phyloP scores from a whole-genome alignment of 1,284 basidiomycete species.

The Spongispora temasekensis region DNA sequence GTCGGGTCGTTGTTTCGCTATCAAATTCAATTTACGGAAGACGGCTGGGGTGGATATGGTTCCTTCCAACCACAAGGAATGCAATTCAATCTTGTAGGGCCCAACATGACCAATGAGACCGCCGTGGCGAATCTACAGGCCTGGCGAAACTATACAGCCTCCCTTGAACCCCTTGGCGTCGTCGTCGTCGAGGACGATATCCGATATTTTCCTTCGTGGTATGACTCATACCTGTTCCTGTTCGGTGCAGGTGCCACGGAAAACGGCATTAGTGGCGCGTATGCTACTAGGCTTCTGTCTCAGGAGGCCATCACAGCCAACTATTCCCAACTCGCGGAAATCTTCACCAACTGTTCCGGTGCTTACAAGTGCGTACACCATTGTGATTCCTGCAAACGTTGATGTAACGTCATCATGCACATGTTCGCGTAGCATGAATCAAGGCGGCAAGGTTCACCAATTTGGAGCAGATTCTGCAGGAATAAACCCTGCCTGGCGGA shows the following conservation, averaged over 20 bases:
- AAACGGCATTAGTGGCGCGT: constrained; percentile 28
- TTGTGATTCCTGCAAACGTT: neutral
- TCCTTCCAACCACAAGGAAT: constrained; percentile 7
- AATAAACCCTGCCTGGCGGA: constrained; percentile 46
- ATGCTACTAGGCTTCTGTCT: constrained; percentile 41
- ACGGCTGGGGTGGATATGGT: constrained; percentile 24
- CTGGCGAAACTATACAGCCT: constrained; percentile 33
- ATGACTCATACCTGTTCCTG: constrained; percentile 25
- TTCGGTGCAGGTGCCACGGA: constrained; percentile 9
- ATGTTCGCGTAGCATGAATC: neutral
- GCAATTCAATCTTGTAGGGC: constrained; percentile 29
- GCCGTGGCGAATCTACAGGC: constrained; percentile 35
- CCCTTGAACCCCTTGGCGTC: constrained; percentile 7
- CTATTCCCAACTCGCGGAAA: constrained; percentile 31
- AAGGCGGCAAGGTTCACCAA: constrained; percentile 41
- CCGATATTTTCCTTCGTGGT: constrained; percentile 29
- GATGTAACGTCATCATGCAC: neutral
- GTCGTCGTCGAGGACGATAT: neutral
- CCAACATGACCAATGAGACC: constrained; percentile 36
- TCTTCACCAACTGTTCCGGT: constrained; percentile 21
- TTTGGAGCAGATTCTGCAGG: constrained; percentile 40
- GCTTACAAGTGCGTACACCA: constrained; percentile 12
- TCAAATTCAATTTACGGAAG: constrained; percentile 33
- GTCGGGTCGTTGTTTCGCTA: constrained; percentile 32
- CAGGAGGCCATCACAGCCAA: constrained; percentile 33